A percentile compares a stretch with the other conserved stretches of the same genome.
These are phyloP conservation scores for Myxozyma monticola DNA, from an alignment of 805 yeast species.

Conservation along the genomic window DNA sequence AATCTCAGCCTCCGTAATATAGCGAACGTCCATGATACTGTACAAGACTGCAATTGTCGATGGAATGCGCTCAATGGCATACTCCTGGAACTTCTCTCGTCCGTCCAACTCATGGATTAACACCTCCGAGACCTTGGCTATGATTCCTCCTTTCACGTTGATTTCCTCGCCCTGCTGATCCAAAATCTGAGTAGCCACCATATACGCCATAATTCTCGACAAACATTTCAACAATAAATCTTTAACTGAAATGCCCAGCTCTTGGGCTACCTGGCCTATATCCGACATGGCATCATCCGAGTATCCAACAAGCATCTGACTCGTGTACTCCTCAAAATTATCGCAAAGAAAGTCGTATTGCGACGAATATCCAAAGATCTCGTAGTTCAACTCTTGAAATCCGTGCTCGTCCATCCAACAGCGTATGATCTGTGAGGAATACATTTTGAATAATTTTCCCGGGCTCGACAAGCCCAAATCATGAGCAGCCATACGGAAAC, in stretches of 20 bases:
- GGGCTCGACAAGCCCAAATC: neutral
- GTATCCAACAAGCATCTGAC: too few species aligned
- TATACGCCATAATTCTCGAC: conserved; percentile 6
- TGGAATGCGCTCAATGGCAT: neutral
- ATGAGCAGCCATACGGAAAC: conserved; percentile 1
- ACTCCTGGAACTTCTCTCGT: neutral
- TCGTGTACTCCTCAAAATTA: too few species aligned
- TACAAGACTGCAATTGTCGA: neutral
- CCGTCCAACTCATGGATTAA: too few species aligned
- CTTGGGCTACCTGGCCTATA: too few species aligned
- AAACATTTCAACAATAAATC: conserved; percentile 2
- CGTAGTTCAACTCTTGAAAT: conserved; percentile 5
- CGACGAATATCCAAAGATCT: conserved; percentile 27
- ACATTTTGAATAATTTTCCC: conserved; percentile 13
- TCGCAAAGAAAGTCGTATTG: conserved; percentile 10
- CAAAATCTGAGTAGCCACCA: too few species aligned
- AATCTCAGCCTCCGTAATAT: neutral
- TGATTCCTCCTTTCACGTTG: too few species aligned
- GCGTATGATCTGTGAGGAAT: conserved; percentile 15
- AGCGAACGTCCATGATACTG: neutral
- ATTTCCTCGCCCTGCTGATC: too few species aligned
- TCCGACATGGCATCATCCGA: too few species aligned
- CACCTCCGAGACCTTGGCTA: too few species aligned
- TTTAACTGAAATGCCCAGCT: too few species aligned
- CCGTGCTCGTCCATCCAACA: conserved; percentile 10